Evolutionary conservation across 2,329 filamentous ascomycete genomes (phyloP).

Genomic region (Diaporthe citri): DNA sequence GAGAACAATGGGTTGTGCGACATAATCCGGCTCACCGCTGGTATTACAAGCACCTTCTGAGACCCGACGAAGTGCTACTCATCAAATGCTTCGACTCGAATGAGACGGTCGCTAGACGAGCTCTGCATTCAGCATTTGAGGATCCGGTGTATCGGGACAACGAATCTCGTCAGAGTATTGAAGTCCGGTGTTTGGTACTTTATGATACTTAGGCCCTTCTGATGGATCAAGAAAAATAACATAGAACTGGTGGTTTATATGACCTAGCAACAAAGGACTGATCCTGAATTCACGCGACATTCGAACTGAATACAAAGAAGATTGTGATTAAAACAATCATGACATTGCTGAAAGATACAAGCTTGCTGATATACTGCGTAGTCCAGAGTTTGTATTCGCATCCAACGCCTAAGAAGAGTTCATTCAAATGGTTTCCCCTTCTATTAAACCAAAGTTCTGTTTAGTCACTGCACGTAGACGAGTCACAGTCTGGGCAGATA

Average conservation of each 20-base stretch:
- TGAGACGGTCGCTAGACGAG: constrained; percentile 48
- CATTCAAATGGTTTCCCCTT: no score
- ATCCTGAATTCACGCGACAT: no score
- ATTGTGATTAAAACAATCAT: no score
- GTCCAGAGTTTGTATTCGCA: no score
- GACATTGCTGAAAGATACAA: neutral
- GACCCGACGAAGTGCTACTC: constrained; percentile 66
- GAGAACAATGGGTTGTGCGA: constrained; percentile 28
- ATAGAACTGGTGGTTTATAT: neutral
- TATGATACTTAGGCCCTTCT: constrained; percentile 2
- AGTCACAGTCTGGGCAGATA: constrained; percentile 25
- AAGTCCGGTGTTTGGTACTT: constrained; percentile 37
- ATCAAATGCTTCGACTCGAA: constrained; percentile 72
- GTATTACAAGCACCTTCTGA: constrained; percentile 65
- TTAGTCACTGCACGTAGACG: neutral
- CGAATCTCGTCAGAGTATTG: constrained; percentile 38
- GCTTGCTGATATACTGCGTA: neutral
- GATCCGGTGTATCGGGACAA: constrained; percentile 53
- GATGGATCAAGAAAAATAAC: neutral
- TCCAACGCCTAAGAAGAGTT: no score
- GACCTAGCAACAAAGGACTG: neutral
- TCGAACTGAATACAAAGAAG: no score
- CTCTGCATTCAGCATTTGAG: constrained; percentile 45
- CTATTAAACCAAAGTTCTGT: neutral
- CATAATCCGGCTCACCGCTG: constrained; percentile 49